A percentile compares a stretch with the other conserved stretches of the same genome.
Evolutionary conservation across 2,329 filamentous ascomycete genomes (phyloP).

Genomic region (Ploettnerulaceae sp.): DNA sequence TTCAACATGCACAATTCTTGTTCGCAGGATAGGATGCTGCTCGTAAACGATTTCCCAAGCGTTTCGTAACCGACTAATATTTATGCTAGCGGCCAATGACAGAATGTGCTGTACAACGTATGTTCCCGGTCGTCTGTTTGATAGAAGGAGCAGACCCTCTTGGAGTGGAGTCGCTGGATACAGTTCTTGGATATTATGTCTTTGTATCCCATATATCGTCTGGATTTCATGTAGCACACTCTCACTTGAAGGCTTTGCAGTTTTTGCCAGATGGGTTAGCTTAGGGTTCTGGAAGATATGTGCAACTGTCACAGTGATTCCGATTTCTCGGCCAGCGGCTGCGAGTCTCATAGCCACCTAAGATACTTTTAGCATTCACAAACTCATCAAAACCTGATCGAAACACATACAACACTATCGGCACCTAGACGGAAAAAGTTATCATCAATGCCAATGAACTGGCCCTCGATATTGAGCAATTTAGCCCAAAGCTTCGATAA

Average conservation of each 20-base stretch:
- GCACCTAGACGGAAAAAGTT: conserved; percentile 38
- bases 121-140: conserved; percentile 28
- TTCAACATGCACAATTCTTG: conserved; percentile 27
- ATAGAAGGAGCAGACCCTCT: conserved; percentile 36
- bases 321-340: conserved; percentile 31
- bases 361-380: neutral
- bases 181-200: conserved; percentile 27
- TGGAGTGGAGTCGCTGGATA: conserved; percentile 38
- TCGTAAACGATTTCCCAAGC: conserved; percentile 27
- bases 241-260: conserved; percentile 13
- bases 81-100: conserved; percentile 11
- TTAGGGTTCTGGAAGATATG: conserved; percentile 40
- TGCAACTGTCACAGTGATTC: conserved; percentile 37
- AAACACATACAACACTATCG: conserved; percentile 27
- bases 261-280: conserved; percentile 41
- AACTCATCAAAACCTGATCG: neutral
- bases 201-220: neutral
- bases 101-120: conserved; percentile 32
- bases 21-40: conserved; percentile 32
- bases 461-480: conserved; percentile 8
- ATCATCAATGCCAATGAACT: conserved; percentile 22
- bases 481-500: conserved; percentile 15
- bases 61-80: conserved; percentile 19
- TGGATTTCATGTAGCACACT: neutral
- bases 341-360: conserved; percentile 40